Conservation (phyloP, 768 basidiomycete genomes). For the Trametes punicea region DNA sequence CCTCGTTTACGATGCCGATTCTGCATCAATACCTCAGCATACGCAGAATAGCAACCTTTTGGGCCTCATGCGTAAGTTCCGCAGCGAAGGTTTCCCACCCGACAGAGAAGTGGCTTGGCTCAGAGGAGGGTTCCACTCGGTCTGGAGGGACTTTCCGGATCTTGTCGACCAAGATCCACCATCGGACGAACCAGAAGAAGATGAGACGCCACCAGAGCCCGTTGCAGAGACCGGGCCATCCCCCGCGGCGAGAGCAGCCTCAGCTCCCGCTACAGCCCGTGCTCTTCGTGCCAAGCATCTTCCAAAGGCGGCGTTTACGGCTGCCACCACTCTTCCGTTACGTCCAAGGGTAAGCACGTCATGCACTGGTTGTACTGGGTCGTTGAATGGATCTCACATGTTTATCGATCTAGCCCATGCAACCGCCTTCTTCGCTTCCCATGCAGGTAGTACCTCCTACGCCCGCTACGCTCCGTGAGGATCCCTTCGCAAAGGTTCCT, state of each 20-base stretch:
- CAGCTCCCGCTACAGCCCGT: constrained; percentile 22
- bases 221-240: constrained; percentile 3
- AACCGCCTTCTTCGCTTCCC: neutral
- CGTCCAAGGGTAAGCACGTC: constrained; percentile 21
- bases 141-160: constrained; percentile 52
- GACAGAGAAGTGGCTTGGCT: constrained; percentile 72
- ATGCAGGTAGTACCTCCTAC: constrained; percentile 15
- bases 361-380: neutral
- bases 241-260: constrained; percentile 9
- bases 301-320: constrained; percentile 61
- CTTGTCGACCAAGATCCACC: constrained; percentile 51
- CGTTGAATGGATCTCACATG: neutral
- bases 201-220: constrained; percentile 32
- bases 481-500: constrained; percentile 7
- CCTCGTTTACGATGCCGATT: constrained; percentile 85
- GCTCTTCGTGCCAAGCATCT: constrained; percentile 55
- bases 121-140: constrained; percentile 75
- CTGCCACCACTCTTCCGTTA: constrained; percentile 37
- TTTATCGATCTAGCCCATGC: neutral
- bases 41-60: constrained; percentile 64
- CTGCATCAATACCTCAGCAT: constrained; percentile 37
- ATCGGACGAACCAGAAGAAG: constrained; percentile 48
- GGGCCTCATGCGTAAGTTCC: constrained; percentile 75
- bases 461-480: constrained; percentile 3
- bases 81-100: constrained; percentile 45